Base-by-base conservation (phyloP, 164 flowering plant species). In the Amborella trichopoda region DNA sequence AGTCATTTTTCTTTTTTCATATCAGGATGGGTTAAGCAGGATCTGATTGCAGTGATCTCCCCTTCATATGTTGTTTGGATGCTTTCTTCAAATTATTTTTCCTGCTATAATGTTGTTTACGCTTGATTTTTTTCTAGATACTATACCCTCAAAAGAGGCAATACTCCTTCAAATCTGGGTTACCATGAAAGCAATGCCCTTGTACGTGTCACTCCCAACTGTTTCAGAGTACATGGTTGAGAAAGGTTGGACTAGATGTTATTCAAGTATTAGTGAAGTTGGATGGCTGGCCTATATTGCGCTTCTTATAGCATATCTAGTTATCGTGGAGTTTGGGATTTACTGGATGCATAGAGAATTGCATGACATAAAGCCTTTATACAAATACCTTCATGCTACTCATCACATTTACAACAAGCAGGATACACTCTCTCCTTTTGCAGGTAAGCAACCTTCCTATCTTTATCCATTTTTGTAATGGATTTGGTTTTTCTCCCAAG, bases 341-440 rank as follows among this genome's bases (percentile, higher is more conserved):
- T 91, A 91, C 56, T 91, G 98, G 98, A 72, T 77, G 85, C 98
- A 91, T 27, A 69, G 94, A 54, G 93, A 80, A 62, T 58, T 91
- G 67, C 98, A 91, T 61, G 99, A 91, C 64, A 84, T 91, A 56
- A 91, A 91, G 58, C 85, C 90, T 45, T 61, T 91, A 26, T 91
- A 91, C 70, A 91, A 91, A 69, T 63, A 80, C 70, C 94, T 86
- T 53, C 99, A 91, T 66, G 83, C 99, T 25, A 84, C 87, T 20
- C 99, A 91, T 65, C 99, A 91, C 67, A 75, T 87, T 64, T 91
- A 87, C 76, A 91, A 91, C 70, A 91, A 91, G 71, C 88, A 87
- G 55, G 87, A 81, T 24, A 81, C 95, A 16, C 90, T 91, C 37
- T 91, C 98, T 39, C 98, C 98, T 20, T 91, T 87, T 68, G 98